Base-by-base conservation (phyloP, 306 rosid species). In the Gleditsia sinensis region DNA sequence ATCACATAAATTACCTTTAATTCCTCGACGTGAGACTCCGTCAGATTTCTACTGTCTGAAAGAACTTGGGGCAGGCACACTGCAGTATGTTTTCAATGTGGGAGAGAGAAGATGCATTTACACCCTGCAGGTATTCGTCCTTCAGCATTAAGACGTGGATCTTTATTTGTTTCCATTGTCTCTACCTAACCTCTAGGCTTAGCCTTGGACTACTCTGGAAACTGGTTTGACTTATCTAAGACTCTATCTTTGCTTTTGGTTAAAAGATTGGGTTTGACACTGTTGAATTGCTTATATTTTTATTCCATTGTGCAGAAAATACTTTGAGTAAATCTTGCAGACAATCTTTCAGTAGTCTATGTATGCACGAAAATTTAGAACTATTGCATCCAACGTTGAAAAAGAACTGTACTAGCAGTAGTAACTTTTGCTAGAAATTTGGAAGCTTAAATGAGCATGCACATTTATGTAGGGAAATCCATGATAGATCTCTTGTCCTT, bases 31-130 rank as follows among this genome's bases (percentile, higher is more conserved):
- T n/a, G n/a, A n/a, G n/a, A n/a, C n/a, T n/a, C n/a, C n/a, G n/a
- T n/a, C n/a, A n/a, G n/a, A n/a, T n/a, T n/a, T n/a, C n/a, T n/a
- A n/a, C n/a, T n/a, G 57, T 75, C 57, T 75, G 54, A 69, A 27
- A 75, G 65, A 69, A 33, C n/a, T 68, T 25, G 28, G 59, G 19
- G n/a, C 58, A 64, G 75, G 28, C n/a, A 57, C 63, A 37, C 61
- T 84, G 78, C 34, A 46, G 49, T 65, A 50, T 75, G 42, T 63
- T 78, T 34, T 51, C 48, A 63, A 64, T 56, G 14, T 2, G 63
- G 55, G 53, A 28, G 48, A 43, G 42, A 58, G 28, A 58, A 50
- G 36, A 74, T 50, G 83, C 83, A 85, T 81, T 85, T 71, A 82
- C 54, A 69, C 59, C 78, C 54, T 71, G 75, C 78, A 80, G 71